phyloP scores from a whole-genome alignment of 2,329 filamentous ascomycete genomes.

The Elsinoe perseae region DNA sequence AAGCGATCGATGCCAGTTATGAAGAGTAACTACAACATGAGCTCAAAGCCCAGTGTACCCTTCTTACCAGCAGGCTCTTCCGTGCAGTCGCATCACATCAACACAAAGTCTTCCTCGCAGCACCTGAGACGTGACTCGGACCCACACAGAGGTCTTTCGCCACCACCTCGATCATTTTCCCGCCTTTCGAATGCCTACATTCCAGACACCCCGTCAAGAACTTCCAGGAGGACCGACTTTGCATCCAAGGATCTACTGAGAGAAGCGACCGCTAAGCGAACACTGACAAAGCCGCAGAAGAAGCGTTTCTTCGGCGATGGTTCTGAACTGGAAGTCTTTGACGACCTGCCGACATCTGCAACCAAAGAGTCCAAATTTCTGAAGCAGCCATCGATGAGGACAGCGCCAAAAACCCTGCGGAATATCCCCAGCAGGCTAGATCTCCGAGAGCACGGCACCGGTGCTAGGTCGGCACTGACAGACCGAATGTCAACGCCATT shows the following conservation, averaged over 20 bases:
- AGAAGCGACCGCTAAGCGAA: slow-evolving; percentile 55
- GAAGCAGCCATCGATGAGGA: slow-evolving; percentile 66
- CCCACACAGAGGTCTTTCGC: slow-evolving; percentile 43
- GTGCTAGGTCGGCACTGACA: slow-evolving; percentile 26
- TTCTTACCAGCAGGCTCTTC: slow-evolving; percentile 74
- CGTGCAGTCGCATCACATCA: slow-evolving; percentile 69
- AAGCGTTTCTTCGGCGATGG: slow-evolving; percentile 80
- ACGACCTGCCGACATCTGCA: slow-evolving; percentile 84
- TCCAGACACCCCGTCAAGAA: slow-evolving; percentile 44
- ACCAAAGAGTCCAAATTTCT: slow-evolving; percentile 73
- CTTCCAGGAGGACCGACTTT: slow-evolving; percentile 34
- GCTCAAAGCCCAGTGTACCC: slow-evolving; percentile 62
- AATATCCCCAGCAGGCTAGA: slow-evolving; percentile 42
- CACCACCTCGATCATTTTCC: slow-evolving; percentile 39
- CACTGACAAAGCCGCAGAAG: slow-evolving; percentile 64
- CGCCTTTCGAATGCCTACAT: slow-evolving; percentile 42
- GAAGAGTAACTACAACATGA: slow-evolving; percentile 42
- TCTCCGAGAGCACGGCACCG: slow-evolving; percentile 23
- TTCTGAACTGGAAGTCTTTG: slow-evolving; percentile 84
- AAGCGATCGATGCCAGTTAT: slow-evolving; percentile 56
- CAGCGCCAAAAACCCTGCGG: slow-evolving; percentile 56
- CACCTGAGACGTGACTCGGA: slow-evolving; percentile 81
- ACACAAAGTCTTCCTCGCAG: slow-evolving; percentile 58
- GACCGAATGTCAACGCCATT: slow-evolving; percentile 41
- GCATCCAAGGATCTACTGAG: slow-evolving; percentile 44